Percentiles rank a stretch among this genome's conserved stretches.
Conservation (phyloP, 768 basidiomycete species). For the Pholiota molesta region DNA sequence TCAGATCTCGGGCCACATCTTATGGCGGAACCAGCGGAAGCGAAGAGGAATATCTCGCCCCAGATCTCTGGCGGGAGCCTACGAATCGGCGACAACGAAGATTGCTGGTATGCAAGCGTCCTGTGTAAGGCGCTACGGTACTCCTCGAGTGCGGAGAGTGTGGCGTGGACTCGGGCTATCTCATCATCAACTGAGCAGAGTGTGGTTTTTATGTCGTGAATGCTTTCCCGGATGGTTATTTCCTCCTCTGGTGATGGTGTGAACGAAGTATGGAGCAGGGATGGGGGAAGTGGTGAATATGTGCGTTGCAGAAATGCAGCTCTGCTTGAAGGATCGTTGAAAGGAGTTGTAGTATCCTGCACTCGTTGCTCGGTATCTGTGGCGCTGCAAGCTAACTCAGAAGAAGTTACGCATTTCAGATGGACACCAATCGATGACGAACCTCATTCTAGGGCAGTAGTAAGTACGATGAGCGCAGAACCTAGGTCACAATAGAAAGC, state of each 20-base stretch:
- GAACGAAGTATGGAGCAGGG: constrained; percentile 19
- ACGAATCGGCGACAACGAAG: constrained; percentile 25
- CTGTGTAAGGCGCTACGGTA: constrained; percentile 12
- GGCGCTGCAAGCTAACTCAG: no score
- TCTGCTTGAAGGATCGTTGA: no score
- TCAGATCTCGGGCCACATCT: no score
- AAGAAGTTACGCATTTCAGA: no score
- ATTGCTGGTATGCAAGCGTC: constrained; percentile 14
- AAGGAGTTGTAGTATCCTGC: no score
- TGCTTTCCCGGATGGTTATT: constrained; percentile 7
- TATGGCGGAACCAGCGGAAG: constrained; percentile 11
- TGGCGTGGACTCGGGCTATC: constrained; percentile 12
- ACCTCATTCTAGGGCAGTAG: no score
- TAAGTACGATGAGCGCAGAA: no score
- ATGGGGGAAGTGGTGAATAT: not conserved
- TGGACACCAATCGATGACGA: no score
- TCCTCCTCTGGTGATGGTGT: constrained; percentile 21
- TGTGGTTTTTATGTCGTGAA: constrained; percentile 10
- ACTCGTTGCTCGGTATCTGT: no score
- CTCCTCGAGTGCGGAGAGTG: constrained; percentile 16
- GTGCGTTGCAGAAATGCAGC: not conserved
- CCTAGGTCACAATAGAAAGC: no score
- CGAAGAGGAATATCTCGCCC: constrained; percentile 27
- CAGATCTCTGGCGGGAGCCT: constrained; percentile 28
- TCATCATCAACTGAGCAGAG: constrained; percentile 17